These are phyloP conservation scores for Teratosphaeria zuluensis DNA, from an alignment of 2,329 filamentous ascomycete genomes.

Conservation along the genomic window DNA sequence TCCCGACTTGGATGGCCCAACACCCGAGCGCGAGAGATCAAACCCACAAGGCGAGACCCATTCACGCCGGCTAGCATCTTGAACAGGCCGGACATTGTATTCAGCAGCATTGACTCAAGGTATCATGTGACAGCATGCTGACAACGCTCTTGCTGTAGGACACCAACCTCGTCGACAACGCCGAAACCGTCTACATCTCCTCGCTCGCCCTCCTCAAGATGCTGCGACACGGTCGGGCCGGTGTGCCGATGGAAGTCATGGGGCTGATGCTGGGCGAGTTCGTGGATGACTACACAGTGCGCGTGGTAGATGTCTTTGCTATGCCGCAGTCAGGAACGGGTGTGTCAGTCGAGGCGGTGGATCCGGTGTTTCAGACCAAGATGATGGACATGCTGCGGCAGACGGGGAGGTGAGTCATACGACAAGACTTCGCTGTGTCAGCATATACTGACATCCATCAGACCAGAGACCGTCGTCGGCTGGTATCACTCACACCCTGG, in stretches of 20 bases:
- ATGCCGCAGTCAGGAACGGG: slow-evolving; percentile 99
- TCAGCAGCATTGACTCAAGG: neutral
- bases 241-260: slow-evolving; percentile 99
- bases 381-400: slow-evolving; percentile 99
- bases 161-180: slow-evolving; percentile 94
- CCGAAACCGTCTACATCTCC: slow-evolving; percentile 98
- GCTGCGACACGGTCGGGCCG: slow-evolving; percentile 91
- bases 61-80: neutral
- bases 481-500: slow-evolving; percentile 99
- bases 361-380: slow-evolving; percentile 98
- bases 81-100: neutral
- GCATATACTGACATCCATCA: slow-evolving; percentile 28
- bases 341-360: slow-evolving; percentile 95
- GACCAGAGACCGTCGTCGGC: slow-evolving; percentile 92
- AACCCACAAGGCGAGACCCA: neutral
- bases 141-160: slow-evolving; percentile 49
- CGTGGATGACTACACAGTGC: slow-evolving; percentile 96
- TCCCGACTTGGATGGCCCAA: neutral
- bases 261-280: slow-evolving; percentile 98
- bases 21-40: neutral
- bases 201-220: slow-evolving; percentile 96
- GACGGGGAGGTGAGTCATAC: slow-evolving; percentile 69
- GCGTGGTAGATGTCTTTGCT: slow-evolving; percentile 96
- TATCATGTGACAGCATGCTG: slow-evolving; percentile 1
- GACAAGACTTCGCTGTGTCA: neutral